Percentiles rank a stretch among this genome's conserved stretches.
Conservation (phyloP, 108 stramenopile genomes). For the Fragilaria radians region DNA sequence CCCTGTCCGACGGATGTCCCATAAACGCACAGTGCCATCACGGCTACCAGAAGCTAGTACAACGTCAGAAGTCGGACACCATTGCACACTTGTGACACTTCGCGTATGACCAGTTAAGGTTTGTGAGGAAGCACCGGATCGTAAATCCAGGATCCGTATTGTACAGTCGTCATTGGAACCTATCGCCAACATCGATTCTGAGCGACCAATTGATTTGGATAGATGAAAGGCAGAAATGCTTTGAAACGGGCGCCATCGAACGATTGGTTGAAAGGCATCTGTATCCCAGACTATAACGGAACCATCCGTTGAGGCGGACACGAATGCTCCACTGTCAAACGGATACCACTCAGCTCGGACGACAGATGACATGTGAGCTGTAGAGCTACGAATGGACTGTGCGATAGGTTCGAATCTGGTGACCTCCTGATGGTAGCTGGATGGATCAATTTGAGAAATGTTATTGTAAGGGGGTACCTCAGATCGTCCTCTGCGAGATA, state of each 20-base stretch:
- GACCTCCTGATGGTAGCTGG: neutral
- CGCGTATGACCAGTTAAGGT: constrained; percentile 50
- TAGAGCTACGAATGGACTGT: constrained; percentile 18
- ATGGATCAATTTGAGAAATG: neutral
- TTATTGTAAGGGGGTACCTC: neutral
- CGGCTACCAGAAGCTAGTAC: constrained; percentile 60
- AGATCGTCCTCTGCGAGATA: constrained; percentile 51
- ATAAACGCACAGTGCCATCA: constrained; percentile 50
- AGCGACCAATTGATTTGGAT: neutral
- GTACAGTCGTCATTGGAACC: neutral
- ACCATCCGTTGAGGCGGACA: constrained; percentile 53
- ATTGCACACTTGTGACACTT: constrained; percentile 48
- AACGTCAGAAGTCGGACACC: constrained; percentile 47
- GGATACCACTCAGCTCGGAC: constrained; percentile 66
- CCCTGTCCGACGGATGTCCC: constrained; percentile 78
- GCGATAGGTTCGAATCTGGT: constrained; percentile 33
- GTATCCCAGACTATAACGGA: constrained; percentile 73
- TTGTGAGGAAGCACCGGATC: constrained; percentile 60
- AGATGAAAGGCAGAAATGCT: constrained; percentile 2
- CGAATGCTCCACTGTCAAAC: constrained; percentile 60
- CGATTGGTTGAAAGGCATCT: constrained; percentile 35
- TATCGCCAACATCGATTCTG: neutral
- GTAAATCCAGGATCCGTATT: constrained; percentile 57
- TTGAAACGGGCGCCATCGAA: neutral
- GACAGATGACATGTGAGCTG: constrained; percentile 46